phyloP scores from a whole-genome alignment of 1,284 basidiomycete species.

The Cystobasidium slooffiae region DNA sequence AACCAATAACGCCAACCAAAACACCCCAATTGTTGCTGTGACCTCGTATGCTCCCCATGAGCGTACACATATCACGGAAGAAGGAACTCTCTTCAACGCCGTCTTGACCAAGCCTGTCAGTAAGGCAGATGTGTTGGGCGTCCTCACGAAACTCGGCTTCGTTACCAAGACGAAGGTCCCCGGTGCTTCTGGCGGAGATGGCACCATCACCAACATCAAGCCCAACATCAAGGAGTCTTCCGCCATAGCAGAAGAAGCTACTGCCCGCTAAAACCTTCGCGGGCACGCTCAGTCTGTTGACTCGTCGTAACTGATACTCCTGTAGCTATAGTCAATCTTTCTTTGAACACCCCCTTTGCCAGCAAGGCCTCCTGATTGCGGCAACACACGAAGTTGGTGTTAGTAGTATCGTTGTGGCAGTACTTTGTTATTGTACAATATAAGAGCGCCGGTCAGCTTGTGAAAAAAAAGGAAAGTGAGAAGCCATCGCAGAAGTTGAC shows the following conservation, averaged over 20 bases:
- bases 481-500: no score
- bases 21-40: constrained; percentile 88
- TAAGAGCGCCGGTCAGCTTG: no score
- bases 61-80: constrained; percentile 54
- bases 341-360: not conserved
- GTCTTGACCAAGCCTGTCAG: constrained; percentile 85
- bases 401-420: no score
- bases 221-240: not conserved
- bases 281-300: not conserved
- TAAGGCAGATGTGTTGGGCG: constrained; percentile 77
- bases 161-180: constrained; percentile 32
- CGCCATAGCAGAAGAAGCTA: not conserved
- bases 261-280: not conserved
- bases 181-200: not conserved
- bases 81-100: constrained; percentile 79
- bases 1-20: constrained; percentile 87
- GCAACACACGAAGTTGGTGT: no score
- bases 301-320: not conserved
- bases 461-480: no score
- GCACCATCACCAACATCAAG: not conserved
- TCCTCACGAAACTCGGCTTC: constrained; percentile 82
- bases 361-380: no score
- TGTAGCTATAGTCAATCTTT: not conserved
- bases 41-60: constrained; percentile 54
- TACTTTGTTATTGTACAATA: no score